Conservation (phyloP, 495 filamentous ascomycete genomes). For the Tuber borchii region DNA sequence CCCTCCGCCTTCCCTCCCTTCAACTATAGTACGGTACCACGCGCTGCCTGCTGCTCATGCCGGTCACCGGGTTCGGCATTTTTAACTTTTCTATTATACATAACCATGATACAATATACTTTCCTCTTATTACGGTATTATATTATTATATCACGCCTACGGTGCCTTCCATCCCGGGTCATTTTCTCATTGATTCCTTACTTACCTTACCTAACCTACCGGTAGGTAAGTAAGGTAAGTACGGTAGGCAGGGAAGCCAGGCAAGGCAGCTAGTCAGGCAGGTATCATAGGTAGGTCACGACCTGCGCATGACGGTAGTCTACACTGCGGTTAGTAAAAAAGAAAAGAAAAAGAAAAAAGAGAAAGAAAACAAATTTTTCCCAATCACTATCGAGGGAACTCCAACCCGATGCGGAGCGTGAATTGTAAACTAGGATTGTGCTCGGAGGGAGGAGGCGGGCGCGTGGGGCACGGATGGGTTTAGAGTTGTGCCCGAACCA, state of each 20-base stretch:
- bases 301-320: neutral
- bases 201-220: too few relatives aligned
- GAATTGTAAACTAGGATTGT: neutral
- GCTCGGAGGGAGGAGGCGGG: slow-evolving; percentile 5
- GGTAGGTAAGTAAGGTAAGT: neutral
- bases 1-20: too few relatives aligned
- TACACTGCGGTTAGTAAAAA: neutral
- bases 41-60: neutral
- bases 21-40: too few relatives aligned
- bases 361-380: too few relatives aligned
- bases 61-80: neutral
- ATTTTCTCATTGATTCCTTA: neutral
- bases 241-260: neutral
- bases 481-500: slow-evolving; percentile 23
- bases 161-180: neutral
- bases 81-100: neutral
- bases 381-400: neutral
- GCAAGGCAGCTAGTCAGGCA: neutral
- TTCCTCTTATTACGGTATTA: neutral
- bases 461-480: slow-evolving; percentile 37
- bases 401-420: neutral
- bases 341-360: neutral
- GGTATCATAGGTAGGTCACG: neutral
- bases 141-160: neutral
- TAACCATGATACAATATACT: too few relatives aligned